Percentiles rank a stretch among this genome's conserved stretches.
Conservation (phyloP, 192 early-diverging fungal species). For the Linderina pennispora region DNA sequence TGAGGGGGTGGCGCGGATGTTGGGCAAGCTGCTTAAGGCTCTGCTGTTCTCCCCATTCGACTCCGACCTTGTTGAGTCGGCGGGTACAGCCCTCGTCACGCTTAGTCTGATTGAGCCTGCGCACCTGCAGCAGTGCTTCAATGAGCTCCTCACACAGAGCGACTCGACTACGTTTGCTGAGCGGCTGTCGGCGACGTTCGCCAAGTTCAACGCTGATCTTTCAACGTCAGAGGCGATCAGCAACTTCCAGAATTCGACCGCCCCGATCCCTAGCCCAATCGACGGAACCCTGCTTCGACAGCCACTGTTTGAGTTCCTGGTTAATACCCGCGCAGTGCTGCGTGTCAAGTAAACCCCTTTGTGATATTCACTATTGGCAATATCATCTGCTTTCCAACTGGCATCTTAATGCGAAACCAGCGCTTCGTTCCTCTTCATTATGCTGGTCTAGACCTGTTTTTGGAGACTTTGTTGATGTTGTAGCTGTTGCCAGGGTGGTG, state of each 20-base stretch:
- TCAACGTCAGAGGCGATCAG: slow-evolving; percentile 17
- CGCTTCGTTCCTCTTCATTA: no score
- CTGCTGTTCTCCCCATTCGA: slow-evolving; percentile 42
- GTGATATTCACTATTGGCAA: neutral
- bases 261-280: slow-evolving; percentile 30
- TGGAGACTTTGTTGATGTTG: no score
- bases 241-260: slow-evolving; percentile 8
- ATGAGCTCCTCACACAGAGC: slow-evolving; percentile 17
- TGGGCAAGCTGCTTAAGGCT: slow-evolving; percentile 27
- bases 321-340: slow-evolving; percentile 34
- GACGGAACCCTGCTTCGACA: slow-evolving; percentile 33
- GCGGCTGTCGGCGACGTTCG: slow-evolving; percentile 27
- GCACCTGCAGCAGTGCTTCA: slow-evolving; percentile 33
- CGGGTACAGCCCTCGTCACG: slow-evolving; percentile 34
- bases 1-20: slow-evolving; percentile 20
- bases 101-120: slow-evolving; percentile 28
- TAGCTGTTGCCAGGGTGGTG: no score
- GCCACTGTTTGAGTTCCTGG: slow-evolving; percentile 42
- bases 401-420: no score
- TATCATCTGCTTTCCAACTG: neutral
- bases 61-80: slow-evolving; percentile 33
- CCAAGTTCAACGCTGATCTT: slow-evolving; percentile 30
- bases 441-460: no score
- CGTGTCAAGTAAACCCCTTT: slow-evolving; percentile 20
- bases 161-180: slow-evolving; percentile 19